These are phyloP conservation scores for Penicillium steckii DNA, from an alignment of 495 filamentous ascomycete species.

Conservation along the genomic window DNA sequence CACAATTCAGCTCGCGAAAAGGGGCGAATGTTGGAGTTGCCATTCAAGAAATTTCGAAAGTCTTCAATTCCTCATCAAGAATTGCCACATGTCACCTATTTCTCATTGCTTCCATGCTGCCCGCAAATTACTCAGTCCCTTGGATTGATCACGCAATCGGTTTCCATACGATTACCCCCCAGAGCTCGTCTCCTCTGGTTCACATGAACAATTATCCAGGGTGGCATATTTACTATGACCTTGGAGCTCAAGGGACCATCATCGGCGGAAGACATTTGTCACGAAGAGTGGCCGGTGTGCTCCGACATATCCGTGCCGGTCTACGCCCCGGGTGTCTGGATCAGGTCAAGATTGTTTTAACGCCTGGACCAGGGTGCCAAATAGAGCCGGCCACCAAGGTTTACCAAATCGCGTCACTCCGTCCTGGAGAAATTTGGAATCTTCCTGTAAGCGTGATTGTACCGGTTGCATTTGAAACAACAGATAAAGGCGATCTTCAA, in stretches of 20 bases:
- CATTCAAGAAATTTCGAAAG: slow-evolving; percentile 9
- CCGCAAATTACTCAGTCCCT: slow-evolving; percentile 9
- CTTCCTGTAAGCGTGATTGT: slow-evolving; percentile 16
- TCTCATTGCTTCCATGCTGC: slow-evolving; percentile 15
- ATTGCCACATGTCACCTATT: slow-evolving; percentile 25
- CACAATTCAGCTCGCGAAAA: slow-evolving; percentile 1
- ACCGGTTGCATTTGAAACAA: slow-evolving; percentile 5
- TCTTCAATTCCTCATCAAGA: slow-evolving; percentile 15
- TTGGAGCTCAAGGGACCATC: not conserved
- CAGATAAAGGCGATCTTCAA: not conserved
- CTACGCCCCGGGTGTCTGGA: slow-evolving; percentile 19
- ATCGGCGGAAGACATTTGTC: slow-evolving; percentile 12
- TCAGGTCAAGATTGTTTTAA: slow-evolving; percentile 13
- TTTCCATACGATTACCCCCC: slow-evolving; percentile 25
- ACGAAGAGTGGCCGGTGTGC: slow-evolving; percentile 15
- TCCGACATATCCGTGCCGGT: slow-evolving; percentile 26
- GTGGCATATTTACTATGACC: slow-evolving; percentile 25
- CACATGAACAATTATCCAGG: slow-evolving; percentile 6
- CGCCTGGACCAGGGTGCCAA: slow-evolving; percentile 10
- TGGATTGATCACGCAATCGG: slow-evolving; percentile 22
- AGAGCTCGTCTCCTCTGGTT: slow-evolving; percentile 11
- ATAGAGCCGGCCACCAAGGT: slow-evolving; percentile 10
- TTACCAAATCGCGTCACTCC: slow-evolving; percentile 11
- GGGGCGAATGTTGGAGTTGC: slow-evolving; percentile 1
- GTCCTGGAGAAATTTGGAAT: slow-evolving; percentile 26